Evolutionary conservation across 2,329 filamentous ascomycete species (phyloP).

Genomic region (Aaosphaeria pasadenensis): DNA sequence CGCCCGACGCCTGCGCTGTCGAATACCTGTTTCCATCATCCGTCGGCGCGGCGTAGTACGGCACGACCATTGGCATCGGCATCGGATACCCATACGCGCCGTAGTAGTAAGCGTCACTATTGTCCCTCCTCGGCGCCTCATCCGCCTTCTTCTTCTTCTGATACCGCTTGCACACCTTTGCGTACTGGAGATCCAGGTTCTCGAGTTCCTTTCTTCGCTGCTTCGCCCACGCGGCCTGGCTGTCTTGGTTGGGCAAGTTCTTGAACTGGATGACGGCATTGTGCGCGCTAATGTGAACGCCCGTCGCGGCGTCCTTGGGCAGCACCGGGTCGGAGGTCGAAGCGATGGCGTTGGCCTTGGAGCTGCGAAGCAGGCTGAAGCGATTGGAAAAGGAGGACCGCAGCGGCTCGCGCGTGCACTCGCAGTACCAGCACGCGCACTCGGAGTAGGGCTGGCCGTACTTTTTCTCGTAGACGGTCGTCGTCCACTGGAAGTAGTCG

Average conservation of each 20-base stretch:
- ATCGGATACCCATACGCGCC: constrained; percentile 45
- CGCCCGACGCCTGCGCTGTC: constrained; percentile 23
- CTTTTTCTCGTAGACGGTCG: constrained; percentile 63
- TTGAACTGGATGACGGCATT: constrained; percentile 46
- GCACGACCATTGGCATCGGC: constrained; percentile 38
- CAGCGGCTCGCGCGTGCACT: constrained; percentile 60
- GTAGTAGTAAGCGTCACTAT: constrained; percentile 26
- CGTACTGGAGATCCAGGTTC: constrained; percentile 56
- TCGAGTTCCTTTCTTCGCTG: constrained; percentile 24
- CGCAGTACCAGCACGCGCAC: constrained; percentile 84
- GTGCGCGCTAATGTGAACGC: constrained; percentile 71
- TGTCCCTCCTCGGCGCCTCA: constrained; percentile 23
- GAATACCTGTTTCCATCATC: constrained; percentile 39
- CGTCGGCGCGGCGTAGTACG: constrained; percentile 46
- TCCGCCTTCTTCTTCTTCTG: constrained; percentile 34
- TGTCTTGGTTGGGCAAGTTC: neutral
- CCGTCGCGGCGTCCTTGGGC: constrained; percentile 52
- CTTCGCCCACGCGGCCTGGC: constrained; percentile 5
- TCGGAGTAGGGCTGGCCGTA: constrained; percentile 69
- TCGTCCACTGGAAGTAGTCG: constrained; percentile 69
- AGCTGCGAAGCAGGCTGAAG: constrained; percentile 38
- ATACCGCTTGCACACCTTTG: constrained; percentile 37
- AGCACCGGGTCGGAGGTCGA: constrained; percentile 5
- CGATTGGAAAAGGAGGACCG: constrained; percentile 37
- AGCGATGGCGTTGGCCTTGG: constrained; percentile 5